Percentiles rank a stretch among this genome's conserved stretches.
Evolutionary conservation across 2,329 filamentous ascomycete genomes (phyloP).

Genomic region (Apiospora malaysiana): DNA sequence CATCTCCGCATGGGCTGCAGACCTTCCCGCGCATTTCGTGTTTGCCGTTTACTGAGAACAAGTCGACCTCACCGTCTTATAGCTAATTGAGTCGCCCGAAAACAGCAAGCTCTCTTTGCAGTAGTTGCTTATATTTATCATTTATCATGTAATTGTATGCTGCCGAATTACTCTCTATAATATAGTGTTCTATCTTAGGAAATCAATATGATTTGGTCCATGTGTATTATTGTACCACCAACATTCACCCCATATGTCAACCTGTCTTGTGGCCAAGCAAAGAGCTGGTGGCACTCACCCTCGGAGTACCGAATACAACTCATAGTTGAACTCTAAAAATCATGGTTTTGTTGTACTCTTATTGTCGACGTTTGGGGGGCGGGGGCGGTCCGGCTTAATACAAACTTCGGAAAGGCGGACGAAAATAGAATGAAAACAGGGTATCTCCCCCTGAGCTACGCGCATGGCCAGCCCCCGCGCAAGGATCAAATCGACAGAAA

Average conservation of each 20-base stretch:
- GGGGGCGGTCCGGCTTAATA: neutral
- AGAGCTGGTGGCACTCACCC: neutral
- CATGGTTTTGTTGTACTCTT: neutral
- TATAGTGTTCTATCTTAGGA: neutral
- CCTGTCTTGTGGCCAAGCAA: neutral
- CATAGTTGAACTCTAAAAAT: neutral
- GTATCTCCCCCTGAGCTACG: neutral
- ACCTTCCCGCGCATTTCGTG: neutral
- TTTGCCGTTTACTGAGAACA: conserved; percentile 11
- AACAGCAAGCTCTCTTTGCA: too few species aligned
- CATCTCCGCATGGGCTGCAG: neutral
- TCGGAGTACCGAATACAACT: neutral
- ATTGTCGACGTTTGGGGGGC: neutral
- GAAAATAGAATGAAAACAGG: conserved; percentile 4
- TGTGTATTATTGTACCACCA: neutral
- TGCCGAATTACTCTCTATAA: neutral
- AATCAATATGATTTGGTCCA: neutral
- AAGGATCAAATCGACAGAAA: neutral
- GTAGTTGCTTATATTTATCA: neutral
- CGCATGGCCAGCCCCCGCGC: neutral
- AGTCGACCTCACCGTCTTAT: neutral
- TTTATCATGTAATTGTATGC: neutral
- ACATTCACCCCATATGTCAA: neutral
- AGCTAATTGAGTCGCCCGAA: neutral
- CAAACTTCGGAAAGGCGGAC: neutral